Evolutionary conservation across 2,329 filamentous ascomycete genomes (phyloP).

Genomic region (Phyllosticta citribraziliensis): DNA sequence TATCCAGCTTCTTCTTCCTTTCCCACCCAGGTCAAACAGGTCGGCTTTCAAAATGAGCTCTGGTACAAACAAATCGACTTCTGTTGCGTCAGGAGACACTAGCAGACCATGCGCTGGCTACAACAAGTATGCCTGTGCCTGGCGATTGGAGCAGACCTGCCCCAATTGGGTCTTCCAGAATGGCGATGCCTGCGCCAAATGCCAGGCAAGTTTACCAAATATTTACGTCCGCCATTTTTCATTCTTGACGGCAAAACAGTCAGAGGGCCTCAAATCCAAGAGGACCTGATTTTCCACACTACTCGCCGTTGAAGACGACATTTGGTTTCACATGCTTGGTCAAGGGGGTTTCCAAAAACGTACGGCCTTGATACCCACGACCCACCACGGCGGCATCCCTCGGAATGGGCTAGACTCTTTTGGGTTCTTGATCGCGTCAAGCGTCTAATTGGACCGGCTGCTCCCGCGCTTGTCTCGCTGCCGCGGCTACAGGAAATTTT

Average conservation of each 20-base stretch:
- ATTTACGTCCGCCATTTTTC: background rate
- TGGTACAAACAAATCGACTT: background rate
- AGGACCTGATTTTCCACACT: background rate
- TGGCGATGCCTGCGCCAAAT: background rate
- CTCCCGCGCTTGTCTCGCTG: background rate
- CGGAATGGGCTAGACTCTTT: background rate
- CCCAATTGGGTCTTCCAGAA: background rate
- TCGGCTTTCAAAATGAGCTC: background rate
- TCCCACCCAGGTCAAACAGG: background rate
- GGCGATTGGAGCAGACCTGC: background rate
- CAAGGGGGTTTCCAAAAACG: background rate
- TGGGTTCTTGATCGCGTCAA: background rate
- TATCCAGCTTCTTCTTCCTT: background rate
- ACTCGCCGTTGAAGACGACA: background rate
- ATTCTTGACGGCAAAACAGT: background rate
- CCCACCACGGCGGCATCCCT: background rate
- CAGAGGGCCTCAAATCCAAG: background rate
- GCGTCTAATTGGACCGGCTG: background rate
- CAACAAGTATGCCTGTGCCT: background rate
- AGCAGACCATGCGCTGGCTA: background rate
- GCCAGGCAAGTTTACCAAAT: background rate
- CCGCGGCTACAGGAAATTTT: background rate
- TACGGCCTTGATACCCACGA: background rate
- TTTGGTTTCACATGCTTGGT: background rate
- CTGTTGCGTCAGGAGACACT: background rate